A percentile compares a stretch with the other conserved stretches of the same genome.
Conservation (phyloP, 2,329 filamentous ascomycete species). For the Fusarium denticulatum region DNA sequence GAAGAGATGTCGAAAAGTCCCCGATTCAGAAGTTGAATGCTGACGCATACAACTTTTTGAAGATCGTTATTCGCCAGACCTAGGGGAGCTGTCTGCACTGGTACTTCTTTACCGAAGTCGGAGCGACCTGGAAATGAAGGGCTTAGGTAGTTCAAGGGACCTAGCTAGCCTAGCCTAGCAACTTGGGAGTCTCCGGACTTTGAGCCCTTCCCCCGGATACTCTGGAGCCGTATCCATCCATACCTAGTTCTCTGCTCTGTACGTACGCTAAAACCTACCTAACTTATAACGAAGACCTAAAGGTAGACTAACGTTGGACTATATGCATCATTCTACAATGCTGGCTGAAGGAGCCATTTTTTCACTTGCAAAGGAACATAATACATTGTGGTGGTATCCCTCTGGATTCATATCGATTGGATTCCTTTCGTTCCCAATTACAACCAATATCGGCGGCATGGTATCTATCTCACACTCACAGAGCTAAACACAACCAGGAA, state of each 20-base stretch:
- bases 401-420: slow-evolving; percentile 21
- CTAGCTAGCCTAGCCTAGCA: too few relatives aligned
- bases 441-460: slow-evolving; percentile 31
- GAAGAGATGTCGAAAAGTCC: background rate
- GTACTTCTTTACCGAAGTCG: slow-evolving; percentile 26
- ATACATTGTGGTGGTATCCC: background rate
- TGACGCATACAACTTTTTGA: slow-evolving; percentile 26
- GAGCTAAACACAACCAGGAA: slow-evolving; percentile 34
- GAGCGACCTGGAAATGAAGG: slow-evolving; percentile 2
- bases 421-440: slow-evolving; percentile 23
- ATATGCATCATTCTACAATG: background rate
- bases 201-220: background rate
- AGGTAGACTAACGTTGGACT: background rate
- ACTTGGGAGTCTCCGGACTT: background rate
- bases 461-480: slow-evolving; percentile 43
- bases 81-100: slow-evolving; percentile 18
- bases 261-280: background rate
- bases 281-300: background rate
- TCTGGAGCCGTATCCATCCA: background rate
- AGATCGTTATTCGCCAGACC: slow-evolving; percentile 31
- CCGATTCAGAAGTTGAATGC: slow-evolving; percentile 19
- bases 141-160: background rate
- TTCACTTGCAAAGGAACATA: background rate
- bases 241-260: background rate
- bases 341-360: background rate